A percentile compares a stretch with the other conserved stretches of the same genome.
Evolutionary conservation across 2,329 filamentous ascomycete species (phyloP).

Genomic region (Catunica adiposa): DNA sequence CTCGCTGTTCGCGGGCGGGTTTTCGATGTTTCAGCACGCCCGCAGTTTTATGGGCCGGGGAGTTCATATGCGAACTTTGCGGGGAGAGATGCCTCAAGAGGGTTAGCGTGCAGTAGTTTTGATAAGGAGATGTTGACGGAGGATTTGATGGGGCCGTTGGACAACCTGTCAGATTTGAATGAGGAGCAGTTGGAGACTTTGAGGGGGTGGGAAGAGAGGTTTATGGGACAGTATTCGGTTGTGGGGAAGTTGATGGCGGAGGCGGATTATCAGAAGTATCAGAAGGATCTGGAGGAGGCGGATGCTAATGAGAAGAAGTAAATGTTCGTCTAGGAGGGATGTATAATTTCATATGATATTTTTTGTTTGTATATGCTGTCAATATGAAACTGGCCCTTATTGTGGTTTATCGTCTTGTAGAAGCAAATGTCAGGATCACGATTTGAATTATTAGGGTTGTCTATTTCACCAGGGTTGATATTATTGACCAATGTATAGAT

Average conservation of each 20-base stretch:
- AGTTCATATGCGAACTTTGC: slow-evolving; percentile 95
- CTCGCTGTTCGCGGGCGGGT: slow-evolving; percentile 81
- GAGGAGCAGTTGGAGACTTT: slow-evolving; percentile 67
- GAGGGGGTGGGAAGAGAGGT: slow-evolving; percentile 83
- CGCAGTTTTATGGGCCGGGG: slow-evolving; percentile 91
- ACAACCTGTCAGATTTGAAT: slow-evolving; percentile 55
- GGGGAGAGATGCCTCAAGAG: slow-evolving; percentile 74
- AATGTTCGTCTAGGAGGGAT: background rate
- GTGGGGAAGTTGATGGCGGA: slow-evolving; percentile 64
- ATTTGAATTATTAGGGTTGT: no score
- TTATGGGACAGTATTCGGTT: slow-evolving; percentile 86
- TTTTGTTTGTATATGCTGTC: no score
- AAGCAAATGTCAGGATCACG: no score
- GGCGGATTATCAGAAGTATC: slow-evolving; percentile 22
- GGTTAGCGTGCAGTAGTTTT: slow-evolving; percentile 80
- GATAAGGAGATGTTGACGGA: slow-evolving; percentile 90
- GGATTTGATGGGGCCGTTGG: slow-evolving; percentile 69
- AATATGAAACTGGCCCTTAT: no score
- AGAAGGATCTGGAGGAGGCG: slow-evolving; percentile 9
- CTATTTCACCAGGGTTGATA: no score
- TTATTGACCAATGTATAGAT: no score
- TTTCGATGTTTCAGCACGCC: slow-evolving; percentile 74
- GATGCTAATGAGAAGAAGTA: slow-evolving; percentile 15
- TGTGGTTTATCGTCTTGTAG: no score
- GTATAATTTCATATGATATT: background rate